phyloP scores from a whole-genome alignment of 176 grass and related monocot species.

The Sorghum bicolor region Sorghum_bicolor_NCBIv3 NC_012873.2:10215501-10216000 shows the following conservation, averaged over 20 bases:
- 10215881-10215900: conserved; percentile 26
- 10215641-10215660: too few species aligned
- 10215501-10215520: not conserved
- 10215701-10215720: too few species aligned
- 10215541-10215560: not conserved
- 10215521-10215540: not conserved
- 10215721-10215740: too few species aligned
- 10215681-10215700: too few species aligned
- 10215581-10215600: too few species aligned
- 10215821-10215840: not conserved
- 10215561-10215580: not conserved
- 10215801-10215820: not conserved
- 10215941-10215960: conserved; percentile 27
- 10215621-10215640: too few species aligned
- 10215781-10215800: too few species aligned
- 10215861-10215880: not conserved
- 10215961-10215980: conserved; percentile 12
- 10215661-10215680: too few species aligned
- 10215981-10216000: conserved; percentile 21
- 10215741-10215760: too few species aligned
- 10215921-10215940: conserved; percentile 35
- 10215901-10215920: conserved; percentile 30
- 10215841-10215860: not conserved
- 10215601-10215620: too few species aligned
- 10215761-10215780: too few species aligned